Evolutionary conservation across 164 flowering plant species (phyloP), one percentile per base, ranked within the genome.

Genomic region (Protea cynaroides): DNA sequence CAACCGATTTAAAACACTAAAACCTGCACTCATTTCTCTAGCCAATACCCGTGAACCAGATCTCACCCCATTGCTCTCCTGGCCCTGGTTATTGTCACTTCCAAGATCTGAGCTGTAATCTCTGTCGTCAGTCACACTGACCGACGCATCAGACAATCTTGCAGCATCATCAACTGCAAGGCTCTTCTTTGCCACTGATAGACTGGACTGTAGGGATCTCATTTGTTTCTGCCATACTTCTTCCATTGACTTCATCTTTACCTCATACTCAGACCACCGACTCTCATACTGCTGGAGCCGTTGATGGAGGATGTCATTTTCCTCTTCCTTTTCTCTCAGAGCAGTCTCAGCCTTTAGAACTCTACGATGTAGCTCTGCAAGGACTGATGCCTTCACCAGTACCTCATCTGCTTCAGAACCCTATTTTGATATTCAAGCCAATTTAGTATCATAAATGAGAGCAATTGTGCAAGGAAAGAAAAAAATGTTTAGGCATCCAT

Each of bases 191-290:
- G 99, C 99, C 56, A 88, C 78, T 47, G 96, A 88, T 55, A 95
- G 89, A 67, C 97, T 95, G 18, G 99, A 89, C 54, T 95, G 96
- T 7, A 95, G 80, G 8, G 97, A 91, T 66, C 88, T 73, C 99
- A 95, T 91, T 76, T 95, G 99, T 60, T 88, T 91, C 72, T 91
- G 99, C 99, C 99, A 95, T 25, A 89, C 85, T 77, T 95, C 99
- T 75, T 94, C 99, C 99, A 94, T 91, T 54, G 97, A 89, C 68
- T 83, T 94, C 96, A 94, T 91, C 68, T 89, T 94, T 57, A 78
- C 59, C 80, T 94, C 99, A 37, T 94, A 94, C 62, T 88, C 99
- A 0, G 92, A 88, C 99, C 99, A 91, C 10, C 97, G 86, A 65
- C 68, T 85, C 65, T 94, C 99, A 56, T 91, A 94, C 71, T 94